phyloP scores from a whole-genome alignment of 768 basidiomycete genomes.

The Pisolithus sp. region DNA sequence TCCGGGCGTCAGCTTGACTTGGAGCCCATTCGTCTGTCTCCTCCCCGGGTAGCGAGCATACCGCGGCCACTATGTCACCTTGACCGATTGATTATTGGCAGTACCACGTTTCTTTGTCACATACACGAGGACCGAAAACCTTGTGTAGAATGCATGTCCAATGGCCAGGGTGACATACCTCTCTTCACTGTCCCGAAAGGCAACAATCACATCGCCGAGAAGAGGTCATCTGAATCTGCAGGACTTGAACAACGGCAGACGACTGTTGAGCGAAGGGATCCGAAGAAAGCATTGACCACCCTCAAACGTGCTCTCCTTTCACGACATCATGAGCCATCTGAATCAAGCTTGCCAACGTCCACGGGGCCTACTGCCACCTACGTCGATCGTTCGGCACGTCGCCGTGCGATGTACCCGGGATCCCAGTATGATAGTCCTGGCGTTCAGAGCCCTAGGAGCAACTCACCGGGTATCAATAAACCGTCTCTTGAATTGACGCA shows the following conservation, averaged over 20 bases:
- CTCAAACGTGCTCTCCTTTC: slow-evolving; percentile 61
- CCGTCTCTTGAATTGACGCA: slow-evolving; percentile 8
- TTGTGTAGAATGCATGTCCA: slow-evolving; percentile 54
- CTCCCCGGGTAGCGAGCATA: slow-evolving; percentile 59
- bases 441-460: slow-evolving; percentile 24
- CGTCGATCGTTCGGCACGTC: slow-evolving; percentile 65
- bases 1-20: slow-evolving; percentile 11
- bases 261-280: slow-evolving; percentile 33
- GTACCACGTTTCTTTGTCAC: slow-evolving; percentile 65
- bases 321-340: slow-evolving; percentile 31
- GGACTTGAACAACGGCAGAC: slow-evolving; percentile 4
- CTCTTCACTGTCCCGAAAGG: slow-evolving; percentile 33
- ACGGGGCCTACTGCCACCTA: slow-evolving; percentile 31
- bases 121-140: slow-evolving; percentile 58
- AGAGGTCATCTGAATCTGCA: slow-evolving; percentile 14
- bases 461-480: slow-evolving; percentile 12
- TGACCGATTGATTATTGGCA: slow-evolving; percentile 61
- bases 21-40: slow-evolving; percentile 50
- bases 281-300: slow-evolving; percentile 59
- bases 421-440: slow-evolving; percentile 52
- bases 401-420: slow-evolving; percentile 52
- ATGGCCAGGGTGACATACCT: slow-evolving; percentile 51
- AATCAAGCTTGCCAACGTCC: slow-evolving; percentile 3
- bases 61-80: slow-evolving; percentile 58
- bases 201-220: slow-evolving; percentile 11